phyloP scores from a whole-genome alignment of 768 basidiomycete species.

The Hygrocybe punicea region DNA sequence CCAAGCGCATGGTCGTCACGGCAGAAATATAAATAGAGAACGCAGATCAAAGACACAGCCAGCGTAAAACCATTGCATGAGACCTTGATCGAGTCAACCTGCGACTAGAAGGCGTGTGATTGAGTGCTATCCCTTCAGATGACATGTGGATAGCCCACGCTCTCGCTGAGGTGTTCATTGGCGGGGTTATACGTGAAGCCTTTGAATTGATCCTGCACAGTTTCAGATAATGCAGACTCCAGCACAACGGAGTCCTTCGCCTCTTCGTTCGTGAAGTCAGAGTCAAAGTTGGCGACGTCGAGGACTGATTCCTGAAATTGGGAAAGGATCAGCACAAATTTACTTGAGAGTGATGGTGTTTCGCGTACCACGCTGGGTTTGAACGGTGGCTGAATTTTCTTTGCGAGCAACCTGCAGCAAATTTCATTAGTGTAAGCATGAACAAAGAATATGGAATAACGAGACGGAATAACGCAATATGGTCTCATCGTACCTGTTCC shows the following conservation, averaged over 20 bases:
- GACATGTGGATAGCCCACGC: constrained; percentile 61
- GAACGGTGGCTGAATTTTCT: constrained; percentile 96
- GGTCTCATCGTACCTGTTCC: constrained; percentile 59
- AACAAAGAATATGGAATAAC: neutral
- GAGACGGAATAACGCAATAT: neutral
- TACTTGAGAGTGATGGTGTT: neutral
- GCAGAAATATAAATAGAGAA: no score
- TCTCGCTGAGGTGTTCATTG: constrained; percentile 82
- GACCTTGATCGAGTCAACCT: no score
- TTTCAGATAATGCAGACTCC: constrained; percentile 88
- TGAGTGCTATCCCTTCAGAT: neutral
- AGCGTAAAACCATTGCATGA: no score
- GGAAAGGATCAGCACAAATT: constrained; percentile 2
- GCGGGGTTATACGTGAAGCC: constrained; percentile 88
- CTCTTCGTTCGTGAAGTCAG: constrained; percentile 94
- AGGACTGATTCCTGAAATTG: constrained; percentile 76
- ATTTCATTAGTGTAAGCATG: neutral
- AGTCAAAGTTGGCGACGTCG: constrained; percentile 95
- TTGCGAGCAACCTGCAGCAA: constrained; percentile 71
- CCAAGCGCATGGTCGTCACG: no score
- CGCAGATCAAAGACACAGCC: no score
- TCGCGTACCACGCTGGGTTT: constrained; percentile 88
- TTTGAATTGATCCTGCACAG: constrained; percentile 93
- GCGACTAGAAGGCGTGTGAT: neutral
- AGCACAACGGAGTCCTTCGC: constrained; percentile 95